A percentile compares a stretch with the other conserved stretches of the same genome.
Evolutionary conservation across 495 filamentous ascomycete genomes (phyloP).

Genomic region (Xylaria grammica): DNA sequence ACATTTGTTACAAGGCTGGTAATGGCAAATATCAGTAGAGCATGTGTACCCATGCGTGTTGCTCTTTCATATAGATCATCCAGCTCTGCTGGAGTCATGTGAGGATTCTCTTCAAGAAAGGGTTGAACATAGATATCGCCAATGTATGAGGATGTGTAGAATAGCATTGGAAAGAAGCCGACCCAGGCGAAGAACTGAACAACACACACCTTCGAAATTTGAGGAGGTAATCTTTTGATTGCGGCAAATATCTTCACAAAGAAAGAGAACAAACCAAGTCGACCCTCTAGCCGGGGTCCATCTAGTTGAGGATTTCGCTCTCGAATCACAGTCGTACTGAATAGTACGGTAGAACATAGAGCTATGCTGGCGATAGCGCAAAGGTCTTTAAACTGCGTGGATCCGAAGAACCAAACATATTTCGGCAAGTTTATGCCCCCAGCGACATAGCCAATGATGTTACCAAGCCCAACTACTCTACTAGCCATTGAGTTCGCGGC

Average conservation of each 20-base stretch:
- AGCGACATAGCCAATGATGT: constrained; percentile 83
- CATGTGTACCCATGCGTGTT: constrained; percentile 82
- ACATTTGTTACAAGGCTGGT: constrained; percentile 80
- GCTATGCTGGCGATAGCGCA: constrained; percentile 79
- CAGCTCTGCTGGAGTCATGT: constrained; percentile 75
- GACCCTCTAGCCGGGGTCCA: constrained; percentile 59
- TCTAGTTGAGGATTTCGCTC: constrained; percentile 83
- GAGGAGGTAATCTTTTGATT: constrained; percentile 73
- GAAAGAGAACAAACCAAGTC: constrained; percentile 73
- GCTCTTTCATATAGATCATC: constrained; percentile 79
- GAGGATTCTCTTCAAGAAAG: constrained; percentile 71
- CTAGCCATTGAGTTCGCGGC: constrained; percentile 88
- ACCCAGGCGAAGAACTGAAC: constrained; percentile 92
- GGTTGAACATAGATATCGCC: constrained; percentile 89
- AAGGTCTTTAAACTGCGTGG: constrained; percentile 87
- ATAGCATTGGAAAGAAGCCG: constrained; percentile 93
- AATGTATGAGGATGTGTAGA: constrained; percentile 91
- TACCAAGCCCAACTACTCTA: constrained; percentile 78
- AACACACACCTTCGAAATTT: constrained; percentile 81
- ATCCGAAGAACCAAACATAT: constrained; percentile 74
- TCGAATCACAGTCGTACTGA: constrained; percentile 67
- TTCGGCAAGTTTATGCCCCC: constrained; percentile 79
- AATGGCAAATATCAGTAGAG: constrained; percentile 84
- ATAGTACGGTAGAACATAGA: constrained; percentile 66
- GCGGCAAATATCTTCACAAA: constrained; percentile 79